Evolutionary conservation across 495 filamentous ascomycete species (phyloP), one percentile per base, ranked within the genome.

Genomic region (Tuber indicum): DNA sequence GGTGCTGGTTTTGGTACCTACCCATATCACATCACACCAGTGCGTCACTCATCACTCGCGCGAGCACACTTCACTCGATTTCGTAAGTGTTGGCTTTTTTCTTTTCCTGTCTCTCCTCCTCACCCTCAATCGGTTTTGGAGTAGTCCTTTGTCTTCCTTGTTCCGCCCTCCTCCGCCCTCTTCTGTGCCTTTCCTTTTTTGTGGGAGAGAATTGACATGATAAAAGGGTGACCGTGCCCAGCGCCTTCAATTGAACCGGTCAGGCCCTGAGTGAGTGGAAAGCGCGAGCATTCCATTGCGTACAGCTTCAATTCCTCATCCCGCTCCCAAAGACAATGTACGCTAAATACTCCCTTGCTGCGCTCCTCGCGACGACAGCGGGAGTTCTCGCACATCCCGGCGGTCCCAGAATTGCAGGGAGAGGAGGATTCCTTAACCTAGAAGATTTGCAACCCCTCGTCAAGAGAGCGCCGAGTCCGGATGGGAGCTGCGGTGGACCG

Each of bases 401-500:
- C 26, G 58, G 58, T 66, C 58, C 58, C 4, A 66, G 58, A 66
- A 66, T 66, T 36, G 58, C 58, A 14, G 58, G 58, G 6, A 66
- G 78, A 21, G 72, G 42, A 43, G 78, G 78, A 47, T 80, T 46
- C n/a, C 26, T 80, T 16, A 70, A 80, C 21, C 14, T 80, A 43
- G 46, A 41, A 17, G 77, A 80, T 42, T 44, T 80, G 7, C 23
- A 72, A n/a, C 52, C 77, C 16, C 78, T 80, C 52, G 66, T 49
- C 14, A 80, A 76, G 74, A 76, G 78, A 23, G 80, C 52, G 21
- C 49, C 52, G 17, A 12, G 45, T 19, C 73, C 76, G 42, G 80
- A 82, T 69, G 71, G 46, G 23, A 69, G 46, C 46, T 81, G 80
- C 26, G 80, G 80, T 58, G 80, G 80, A 44, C 49, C 79, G 26